Evolutionary conservation across 2,329 filamentous ascomycete genomes (phyloP).

Genomic region (Daldinia sp.): DNA sequence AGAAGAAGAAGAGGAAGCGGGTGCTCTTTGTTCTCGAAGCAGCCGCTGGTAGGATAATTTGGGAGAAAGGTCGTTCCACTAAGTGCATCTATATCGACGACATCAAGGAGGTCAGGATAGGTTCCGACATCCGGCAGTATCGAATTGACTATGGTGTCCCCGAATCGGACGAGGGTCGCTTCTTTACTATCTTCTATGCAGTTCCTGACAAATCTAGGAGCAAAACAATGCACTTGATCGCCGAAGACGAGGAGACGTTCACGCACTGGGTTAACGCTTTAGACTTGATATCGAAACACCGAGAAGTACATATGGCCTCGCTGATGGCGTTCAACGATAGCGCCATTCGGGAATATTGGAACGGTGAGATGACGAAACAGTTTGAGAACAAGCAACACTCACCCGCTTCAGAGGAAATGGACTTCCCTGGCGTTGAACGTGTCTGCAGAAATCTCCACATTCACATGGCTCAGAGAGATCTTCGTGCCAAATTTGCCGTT

Average conservation of each 20-base stretch:
- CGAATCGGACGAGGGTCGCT: slow-evolving; percentile 75
- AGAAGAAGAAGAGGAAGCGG: slow-evolving; percentile 78
- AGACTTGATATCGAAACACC: slow-evolving; percentile 84
- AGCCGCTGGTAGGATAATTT: slow-evolving; percentile 86
- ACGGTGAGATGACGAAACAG: slow-evolving; percentile 81
- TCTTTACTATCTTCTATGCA: slow-evolving; percentile 92
- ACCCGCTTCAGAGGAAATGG: slow-evolving; percentile 76
- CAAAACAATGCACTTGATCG: slow-evolving; percentile 90
- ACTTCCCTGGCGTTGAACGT: slow-evolving; percentile 81
- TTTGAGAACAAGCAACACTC: slow-evolving; percentile 64
- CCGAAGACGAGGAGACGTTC: slow-evolving; percentile 77
- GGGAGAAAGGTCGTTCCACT: slow-evolving; percentile 81
- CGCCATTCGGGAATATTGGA: slow-evolving; percentile 87
- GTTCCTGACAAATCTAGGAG: slow-evolving; percentile 82
- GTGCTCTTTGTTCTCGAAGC: slow-evolving; percentile 81
- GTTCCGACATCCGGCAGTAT: slow-evolving; percentile 87
- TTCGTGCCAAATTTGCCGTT: slow-evolving; percentile 79
- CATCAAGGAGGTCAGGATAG: slow-evolving; percentile 88
- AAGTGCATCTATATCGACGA: slow-evolving; percentile 96
- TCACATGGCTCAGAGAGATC: slow-evolving; percentile 81
- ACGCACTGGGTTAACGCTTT: slow-evolving; percentile 86
- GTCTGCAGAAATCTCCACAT: slow-evolving; percentile 93
- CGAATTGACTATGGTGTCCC: slow-evolving; percentile 83
- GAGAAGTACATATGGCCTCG: slow-evolving; percentile 90
- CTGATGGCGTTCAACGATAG: slow-evolving; percentile 87